These are phyloP conservation scores for Aegilops sharonensis DNA, from an alignment of 176 grass and related monocot genomes.

Conservation along the genomic window DNA sequence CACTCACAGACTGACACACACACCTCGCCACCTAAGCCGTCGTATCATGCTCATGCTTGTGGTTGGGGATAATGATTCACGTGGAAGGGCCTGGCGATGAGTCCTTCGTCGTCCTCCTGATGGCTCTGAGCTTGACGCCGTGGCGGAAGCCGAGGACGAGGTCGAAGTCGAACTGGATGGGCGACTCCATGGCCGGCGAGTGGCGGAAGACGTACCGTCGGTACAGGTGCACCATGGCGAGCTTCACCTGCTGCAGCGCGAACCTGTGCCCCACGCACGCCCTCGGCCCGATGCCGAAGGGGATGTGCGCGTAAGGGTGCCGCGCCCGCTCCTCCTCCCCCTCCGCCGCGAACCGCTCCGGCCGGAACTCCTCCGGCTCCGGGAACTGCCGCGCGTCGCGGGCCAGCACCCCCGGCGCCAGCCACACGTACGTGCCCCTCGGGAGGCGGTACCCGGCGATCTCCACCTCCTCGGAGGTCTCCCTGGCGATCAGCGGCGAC, in stretches of 20 bases:
- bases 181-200: conserved; percentile 74
- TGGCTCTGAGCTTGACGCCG: conserved; percentile 73
- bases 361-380: conserved; percentile 67
- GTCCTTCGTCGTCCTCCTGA: conserved; percentile 27
- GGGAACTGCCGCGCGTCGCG: conserved; percentile 83
- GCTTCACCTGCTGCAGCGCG: conserved; percentile 87
- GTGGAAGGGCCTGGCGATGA: background rate
- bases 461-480: conserved; percentile 75
- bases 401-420: conserved; percentile 79
- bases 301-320: conserved; percentile 57
- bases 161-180: conserved; percentile 83
- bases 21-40: background rate
- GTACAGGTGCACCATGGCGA: conserved; percentile 70
- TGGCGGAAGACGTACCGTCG: conserved; percentile 34
- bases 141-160: conserved; percentile 80
- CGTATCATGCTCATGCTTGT: background rate
- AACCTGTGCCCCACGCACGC: conserved; percentile 85
- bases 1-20: too few species aligned
- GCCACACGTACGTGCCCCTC: conserved; percentile 91
- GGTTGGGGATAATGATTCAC: background rate
- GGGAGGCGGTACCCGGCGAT: conserved; percentile 72
- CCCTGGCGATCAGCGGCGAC: conserved; percentile 85
- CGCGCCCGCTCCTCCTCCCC: conserved; percentile 57
- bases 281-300: conserved; percentile 7
- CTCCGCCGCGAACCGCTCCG: conserved; percentile 63